Evolutionary conservation across 2,329 filamentous ascomycete species (phyloP).

Genomic region (Parascedosporium putredinis): DNA sequence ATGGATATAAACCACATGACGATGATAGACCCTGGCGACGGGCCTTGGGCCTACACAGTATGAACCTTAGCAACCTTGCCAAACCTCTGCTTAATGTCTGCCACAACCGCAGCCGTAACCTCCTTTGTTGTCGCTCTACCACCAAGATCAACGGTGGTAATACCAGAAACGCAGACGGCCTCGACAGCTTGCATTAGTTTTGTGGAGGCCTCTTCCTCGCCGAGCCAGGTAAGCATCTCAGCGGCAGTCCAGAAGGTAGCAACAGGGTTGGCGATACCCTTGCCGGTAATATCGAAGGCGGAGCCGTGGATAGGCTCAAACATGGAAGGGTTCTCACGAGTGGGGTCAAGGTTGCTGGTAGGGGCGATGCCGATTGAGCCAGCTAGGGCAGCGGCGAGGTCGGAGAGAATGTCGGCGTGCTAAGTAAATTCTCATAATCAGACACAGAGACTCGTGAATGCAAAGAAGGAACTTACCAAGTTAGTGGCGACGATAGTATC

Average conservation of each 20-base stretch:
- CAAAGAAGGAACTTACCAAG: constrained; percentile 21
- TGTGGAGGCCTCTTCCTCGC: constrained; percentile 38
- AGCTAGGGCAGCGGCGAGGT: constrained; percentile 58
- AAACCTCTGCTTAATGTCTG: constrained; percentile 13
- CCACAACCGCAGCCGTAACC: constrained; percentile 23
- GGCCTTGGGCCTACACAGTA: too few species aligned
- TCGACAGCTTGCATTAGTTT: constrained; percentile 42
- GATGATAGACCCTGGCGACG: too few species aligned
- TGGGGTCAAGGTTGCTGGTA: constrained; percentile 57
- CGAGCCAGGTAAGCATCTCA: constrained; percentile 49
- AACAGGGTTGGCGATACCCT: constrained; percentile 46
- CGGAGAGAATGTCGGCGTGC: constrained; percentile 57
- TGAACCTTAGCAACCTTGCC: constrained; percentile 4
- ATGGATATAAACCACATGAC: too few species aligned
- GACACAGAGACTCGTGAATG: too few species aligned
- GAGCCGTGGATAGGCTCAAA: constrained; percentile 53
- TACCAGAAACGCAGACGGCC: constrained; percentile 37
- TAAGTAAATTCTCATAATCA: too few species aligned
- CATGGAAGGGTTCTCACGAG: constrained; percentile 42
- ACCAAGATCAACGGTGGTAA: constrained; percentile 44
- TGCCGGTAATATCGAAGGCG: constrained; percentile 47
- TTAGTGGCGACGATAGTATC: constrained; percentile 58
- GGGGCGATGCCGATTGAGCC: constrained; percentile 65
- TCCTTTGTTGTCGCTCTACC: constrained; percentile 29
- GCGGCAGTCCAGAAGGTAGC: constrained; percentile 49